A percentile compares a stretch with the other conserved stretches of the same genome.
phyloP scores from a whole-genome alignment of 1,284 basidiomycete species.

The Porogramme epimiltina region DNA sequence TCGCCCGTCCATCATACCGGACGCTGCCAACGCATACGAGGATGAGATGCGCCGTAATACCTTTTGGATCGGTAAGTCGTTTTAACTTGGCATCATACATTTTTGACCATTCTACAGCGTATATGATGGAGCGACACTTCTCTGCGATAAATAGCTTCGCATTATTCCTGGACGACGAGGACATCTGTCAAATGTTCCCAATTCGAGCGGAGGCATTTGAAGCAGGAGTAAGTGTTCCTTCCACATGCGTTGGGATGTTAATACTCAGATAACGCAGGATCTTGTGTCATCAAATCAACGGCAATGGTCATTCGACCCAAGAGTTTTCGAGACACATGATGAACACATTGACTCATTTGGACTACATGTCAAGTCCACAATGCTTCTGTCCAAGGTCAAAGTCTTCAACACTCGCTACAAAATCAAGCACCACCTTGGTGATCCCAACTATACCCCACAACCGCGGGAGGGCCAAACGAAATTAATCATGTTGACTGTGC shows the following conservation, averaged over 20 bases:
- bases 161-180: slow-evolving; percentile 68
- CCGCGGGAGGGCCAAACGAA: slow-evolving; percentile 7
- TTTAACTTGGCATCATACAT: background rate
- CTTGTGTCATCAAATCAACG: slow-evolving; percentile 56
- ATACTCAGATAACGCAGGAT: slow-evolving; percentile 36
- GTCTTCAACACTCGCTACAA: slow-evolving; percentile 72
- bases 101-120: slow-evolving; percentile 41
- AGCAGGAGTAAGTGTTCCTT: slow-evolving; percentile 45
- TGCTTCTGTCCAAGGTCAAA: slow-evolving; percentile 70
- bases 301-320: slow-evolving; percentile 67
- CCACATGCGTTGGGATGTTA: background rate
- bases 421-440: slow-evolving; percentile 57
- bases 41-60: slow-evolving; percentile 71
- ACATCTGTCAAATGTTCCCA: slow-evolving; percentile 71
- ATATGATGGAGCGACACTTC: slow-evolving; percentile 65
- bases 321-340: slow-evolving; percentile 59
- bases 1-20: slow-evolving; percentile 54
- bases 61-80: slow-evolving; percentile 55
- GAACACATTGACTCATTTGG: slow-evolving; percentile 72
- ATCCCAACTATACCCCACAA: slow-evolving; percentile 32
- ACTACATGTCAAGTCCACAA: slow-evolving; percentile 72
- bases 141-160: slow-evolving; percentile 73
- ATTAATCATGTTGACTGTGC: slow-evolving; percentile 52
- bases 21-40: slow-evolving; percentile 61
- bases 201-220: slow-evolving; percentile 62